phyloP scores from a whole-genome alignment of 148 eudicot genomes.

The Amaranthus cruentus region DNA sequence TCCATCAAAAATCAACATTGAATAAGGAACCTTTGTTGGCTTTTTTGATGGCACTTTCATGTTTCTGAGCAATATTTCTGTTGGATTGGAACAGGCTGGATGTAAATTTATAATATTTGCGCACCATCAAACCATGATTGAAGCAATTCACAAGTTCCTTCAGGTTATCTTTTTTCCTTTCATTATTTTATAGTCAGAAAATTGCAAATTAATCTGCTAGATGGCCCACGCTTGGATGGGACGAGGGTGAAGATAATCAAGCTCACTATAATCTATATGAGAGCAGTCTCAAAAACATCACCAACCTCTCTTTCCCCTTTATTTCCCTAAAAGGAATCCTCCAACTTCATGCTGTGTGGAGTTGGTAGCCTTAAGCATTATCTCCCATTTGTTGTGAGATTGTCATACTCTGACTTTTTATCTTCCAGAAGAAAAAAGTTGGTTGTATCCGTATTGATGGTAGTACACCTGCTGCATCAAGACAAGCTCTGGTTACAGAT shows the following conservation, averaged over 20 bases:
- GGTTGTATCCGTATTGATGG: slow-evolving; percentile 95
- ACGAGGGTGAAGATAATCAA: no score
- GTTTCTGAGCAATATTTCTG: background rate
- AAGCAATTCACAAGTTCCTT: slow-evolving; percentile 65
- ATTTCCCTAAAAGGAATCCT: no score
- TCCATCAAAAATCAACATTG: no score
- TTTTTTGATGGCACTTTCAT: slow-evolving; percentile 4
- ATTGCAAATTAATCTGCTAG: no score
- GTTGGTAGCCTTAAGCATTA: background rate
- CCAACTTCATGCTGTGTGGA: no score
- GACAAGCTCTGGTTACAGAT: slow-evolving; percentile 78
- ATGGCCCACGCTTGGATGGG: no score
- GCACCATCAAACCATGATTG: slow-evolving; percentile 91
- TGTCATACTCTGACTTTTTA: slow-evolving; percentile 19
- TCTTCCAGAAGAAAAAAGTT: slow-evolving; percentile 78
- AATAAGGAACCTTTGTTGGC: background rate
- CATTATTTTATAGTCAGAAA: no score
- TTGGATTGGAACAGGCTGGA: slow-evolving; percentile 56
- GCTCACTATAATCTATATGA: no score
- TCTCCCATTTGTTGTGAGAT: background rate
- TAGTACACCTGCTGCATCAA: slow-evolving; percentile 69
- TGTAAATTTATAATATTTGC: slow-evolving; percentile 95
- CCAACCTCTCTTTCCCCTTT: no score
- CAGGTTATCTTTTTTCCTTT: slow-evolving; percentile 33
- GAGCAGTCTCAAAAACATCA: no score